These are phyloP conservation scores for Vanderwaltozyma yarrowii DNA, from an alignment of 805 yeast genomes.

Conservation along the genomic window DNA sequence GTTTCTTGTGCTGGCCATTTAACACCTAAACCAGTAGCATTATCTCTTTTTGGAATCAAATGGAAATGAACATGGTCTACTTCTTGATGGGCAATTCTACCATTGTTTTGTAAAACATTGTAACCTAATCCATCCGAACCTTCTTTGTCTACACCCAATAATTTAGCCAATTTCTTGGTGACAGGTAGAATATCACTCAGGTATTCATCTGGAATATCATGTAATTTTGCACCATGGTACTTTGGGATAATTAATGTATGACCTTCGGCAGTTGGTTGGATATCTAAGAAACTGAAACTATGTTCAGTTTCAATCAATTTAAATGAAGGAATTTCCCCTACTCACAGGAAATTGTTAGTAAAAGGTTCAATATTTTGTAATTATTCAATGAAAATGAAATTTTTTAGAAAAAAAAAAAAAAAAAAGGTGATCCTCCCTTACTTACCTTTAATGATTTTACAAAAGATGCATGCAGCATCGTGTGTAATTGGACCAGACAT, in stretches of 20 bases:
- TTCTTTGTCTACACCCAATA: conserved; percentile 53
- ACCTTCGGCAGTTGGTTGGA: conserved; percentile 84
- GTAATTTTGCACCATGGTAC: conserved; percentile 86
- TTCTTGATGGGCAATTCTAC: conserved; percentile 88
- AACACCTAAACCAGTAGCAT: conserved; percentile 64
- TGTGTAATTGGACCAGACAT: conserved; percentile 21
- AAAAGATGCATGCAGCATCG: conserved; percentile 72
- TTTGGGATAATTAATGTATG: conserved; percentile 89
- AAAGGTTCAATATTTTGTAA: neutral
- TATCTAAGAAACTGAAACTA: conserved; percentile 79
- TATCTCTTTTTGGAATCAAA: conserved; percentile 78
- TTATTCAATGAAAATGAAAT: no score
- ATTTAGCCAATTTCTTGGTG: conserved; percentile 74
- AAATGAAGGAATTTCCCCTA: conserved; percentile 90
- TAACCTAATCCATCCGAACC: conserved; percentile 58
- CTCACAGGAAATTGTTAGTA: neutral
- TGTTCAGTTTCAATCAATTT: conserved; percentile 80
- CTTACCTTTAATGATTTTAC: conserved; percentile 83
- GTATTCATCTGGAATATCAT: conserved; percentile 86
- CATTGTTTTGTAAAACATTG: conserved; percentile 87
- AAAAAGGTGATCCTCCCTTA: no score
- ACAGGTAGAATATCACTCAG: conserved; percentile 79
- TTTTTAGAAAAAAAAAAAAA: no score
- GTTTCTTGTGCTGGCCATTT: conserved; percentile 93
- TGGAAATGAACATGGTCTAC: conserved; percentile 97